A percentile compares a stretch with the other conserved stretches of the same genome.
Conservation (phyloP, 1,139 yeast genomes). For the Nakaseomyces sp. region DNA sequence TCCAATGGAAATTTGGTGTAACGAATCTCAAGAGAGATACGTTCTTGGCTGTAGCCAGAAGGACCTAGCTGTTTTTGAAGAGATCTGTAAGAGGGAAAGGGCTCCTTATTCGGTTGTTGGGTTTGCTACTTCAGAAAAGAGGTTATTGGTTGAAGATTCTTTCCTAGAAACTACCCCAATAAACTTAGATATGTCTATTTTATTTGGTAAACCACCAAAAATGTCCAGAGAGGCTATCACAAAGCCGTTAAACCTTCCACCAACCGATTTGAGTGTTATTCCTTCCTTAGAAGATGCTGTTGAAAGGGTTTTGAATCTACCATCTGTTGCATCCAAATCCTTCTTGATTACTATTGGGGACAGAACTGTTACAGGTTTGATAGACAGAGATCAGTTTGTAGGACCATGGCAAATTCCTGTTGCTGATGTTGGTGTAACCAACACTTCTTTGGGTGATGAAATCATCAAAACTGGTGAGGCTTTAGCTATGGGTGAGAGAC, state of each 20-base stretch:
- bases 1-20: constrained; percentile 99
- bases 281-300: constrained; percentile 55
- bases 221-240: constrained; percentile 75
- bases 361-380: constrained; percentile 90
- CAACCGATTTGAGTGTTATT: constrained; percentile 37
- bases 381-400: constrained; percentile 97
- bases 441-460: constrained; percentile 68
- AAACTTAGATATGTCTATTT: constrained; percentile 91
- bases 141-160: constrained; percentile 72
- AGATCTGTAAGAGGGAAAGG: constrained; percentile 88
- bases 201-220: constrained; percentile 96
- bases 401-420: constrained; percentile 99
- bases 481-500: constrained; percentile 95
- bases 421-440: constrained; percentile 97
- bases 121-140: constrained; percentile 78
- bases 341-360: constrained; percentile 97
- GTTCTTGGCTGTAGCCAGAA: constrained; percentile 86
- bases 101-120: constrained; percentile 97
- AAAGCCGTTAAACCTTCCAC: constrained; percentile 48
- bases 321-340: constrained; percentile 91
- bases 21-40: constrained; percentile 97
- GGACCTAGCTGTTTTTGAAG: constrained; percentile 61
- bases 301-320: constrained; percentile 75
- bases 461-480: constrained; percentile 84
- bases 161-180: constrained; percentile 75